Conservation (phyloP, 164 flowering plant genomes). For the Chimonanthus salicifolius region DNA sequence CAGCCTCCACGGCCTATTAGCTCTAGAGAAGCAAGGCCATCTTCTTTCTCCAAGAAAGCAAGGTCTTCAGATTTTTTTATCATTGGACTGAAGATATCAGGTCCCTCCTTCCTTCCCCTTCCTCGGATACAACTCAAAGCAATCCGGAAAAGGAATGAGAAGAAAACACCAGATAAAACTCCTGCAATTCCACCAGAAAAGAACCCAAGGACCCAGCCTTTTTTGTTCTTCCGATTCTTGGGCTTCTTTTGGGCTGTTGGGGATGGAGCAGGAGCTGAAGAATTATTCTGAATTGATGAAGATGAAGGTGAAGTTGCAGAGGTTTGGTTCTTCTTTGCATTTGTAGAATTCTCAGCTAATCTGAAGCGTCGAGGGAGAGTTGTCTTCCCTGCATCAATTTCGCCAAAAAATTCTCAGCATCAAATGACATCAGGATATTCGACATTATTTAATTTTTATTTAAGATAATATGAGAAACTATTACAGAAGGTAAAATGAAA, state of each 20-base stretch:
- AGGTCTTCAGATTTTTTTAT: constrained; percentile 65
- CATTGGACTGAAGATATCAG: constrained; percentile 52
- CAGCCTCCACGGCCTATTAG: constrained; percentile 82
- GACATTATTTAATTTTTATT: too few relatives aligned
- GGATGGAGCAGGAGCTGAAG: constrained; percentile 2
- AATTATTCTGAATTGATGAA: background rate
- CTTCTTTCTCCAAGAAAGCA: constrained; percentile 72
- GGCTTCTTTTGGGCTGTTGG: background rate
- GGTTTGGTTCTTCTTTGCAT: background rate
- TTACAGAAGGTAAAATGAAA: too few relatives aligned
- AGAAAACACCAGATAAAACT: constrained; percentile 42
- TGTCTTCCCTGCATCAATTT: background rate
- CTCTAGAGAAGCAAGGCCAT: constrained; percentile 46
- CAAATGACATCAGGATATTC: too few relatives aligned
- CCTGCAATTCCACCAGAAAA: constrained; percentile 55
- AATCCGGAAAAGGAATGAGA: constrained; percentile 46
- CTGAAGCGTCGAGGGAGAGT: constrained; percentile 45
- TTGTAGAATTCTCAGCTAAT: constrained; percentile 35
- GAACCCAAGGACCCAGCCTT: constrained; percentile 55
- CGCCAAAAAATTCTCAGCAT: background rate
- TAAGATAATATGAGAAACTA: too few relatives aligned
- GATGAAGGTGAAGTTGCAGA: background rate
- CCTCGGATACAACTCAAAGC: constrained; percentile 32
- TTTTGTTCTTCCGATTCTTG: background rate
- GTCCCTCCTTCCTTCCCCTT: constrained; percentile 29